These are phyloP conservation scores for Xylaria sp. DNA, from an alignment of 2,329 filamentous ascomycete species.

Conservation along the genomic window DNA sequence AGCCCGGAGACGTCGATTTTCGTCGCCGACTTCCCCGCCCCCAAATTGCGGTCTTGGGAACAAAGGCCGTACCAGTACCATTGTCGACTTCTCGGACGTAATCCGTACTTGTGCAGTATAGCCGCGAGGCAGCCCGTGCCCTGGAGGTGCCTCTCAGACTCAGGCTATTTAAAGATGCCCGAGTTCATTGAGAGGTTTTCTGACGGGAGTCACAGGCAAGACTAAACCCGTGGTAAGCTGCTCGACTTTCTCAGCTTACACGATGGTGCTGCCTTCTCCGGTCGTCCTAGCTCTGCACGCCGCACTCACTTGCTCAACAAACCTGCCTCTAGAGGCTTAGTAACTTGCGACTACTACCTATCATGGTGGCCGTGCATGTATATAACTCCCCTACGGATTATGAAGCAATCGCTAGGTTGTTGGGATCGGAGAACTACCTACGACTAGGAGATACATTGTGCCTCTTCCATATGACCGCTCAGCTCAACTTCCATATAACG, in stretches of 20 bases:
- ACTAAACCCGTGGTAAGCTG: background rate
- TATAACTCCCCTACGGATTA: background rate
- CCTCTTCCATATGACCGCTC: background rate
- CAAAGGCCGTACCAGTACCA: background rate
- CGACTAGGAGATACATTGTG: background rate
- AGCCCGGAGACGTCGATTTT: background rate
- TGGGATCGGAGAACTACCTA: no score
- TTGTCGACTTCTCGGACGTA: background rate
- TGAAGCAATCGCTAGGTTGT: no score
- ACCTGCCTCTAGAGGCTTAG: background rate
- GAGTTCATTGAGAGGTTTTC: background rate
- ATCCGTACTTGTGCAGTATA: background rate
- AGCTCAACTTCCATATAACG: background rate
- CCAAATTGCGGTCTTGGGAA: background rate
- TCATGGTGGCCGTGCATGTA: background rate
- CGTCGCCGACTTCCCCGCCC: background rate
- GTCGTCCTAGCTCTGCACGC: background rate
- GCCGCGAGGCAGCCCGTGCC: background rate
- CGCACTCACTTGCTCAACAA: background rate
- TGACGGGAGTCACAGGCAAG: background rate
- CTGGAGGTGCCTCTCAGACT: no score
- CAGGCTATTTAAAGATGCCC: no score
- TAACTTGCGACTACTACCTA: background rate
- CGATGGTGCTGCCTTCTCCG: background rate
- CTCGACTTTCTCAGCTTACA: constrained; percentile 4